A percentile compares a stretch with the other conserved stretches of the same genome.
Evolutionary conservation across 1,139 yeast genomes (phyloP).

Genomic region (Candida sp.): DNA sequence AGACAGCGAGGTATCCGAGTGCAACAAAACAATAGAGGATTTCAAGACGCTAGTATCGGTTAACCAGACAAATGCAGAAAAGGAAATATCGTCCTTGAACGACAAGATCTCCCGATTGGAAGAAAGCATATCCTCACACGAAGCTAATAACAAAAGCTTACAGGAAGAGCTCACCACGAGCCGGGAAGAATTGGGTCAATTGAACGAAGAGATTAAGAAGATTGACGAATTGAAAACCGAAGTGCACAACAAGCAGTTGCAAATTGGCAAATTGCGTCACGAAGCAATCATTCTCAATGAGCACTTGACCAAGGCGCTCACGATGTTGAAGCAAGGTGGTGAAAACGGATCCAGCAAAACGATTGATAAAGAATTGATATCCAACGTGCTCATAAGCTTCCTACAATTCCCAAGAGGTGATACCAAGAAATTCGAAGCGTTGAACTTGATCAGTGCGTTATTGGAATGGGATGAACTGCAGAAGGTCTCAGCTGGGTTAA

Average conservation of each 20-base stretch:
- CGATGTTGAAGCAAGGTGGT: slow-evolving; percentile 70
- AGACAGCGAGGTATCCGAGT: slow-evolving; percentile 22
- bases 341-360: slow-evolving; percentile 67
- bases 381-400: slow-evolving; percentile 85
- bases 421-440: slow-evolving; percentile 90
- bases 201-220: slow-evolving; percentile 12
- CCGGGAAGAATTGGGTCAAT: slow-evolving; percentile 5
- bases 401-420: slow-evolving; percentile 91
- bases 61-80: slow-evolving; percentile 7
- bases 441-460: slow-evolving; percentile 81
- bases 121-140: slow-evolving; percentile 2
- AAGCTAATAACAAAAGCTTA: slow-evolving; percentile 9
- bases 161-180: slow-evolving; percentile 11
- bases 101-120: slow-evolving; percentile 18
- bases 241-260: slow-evolving; percentile 72
- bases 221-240: slow-evolving; percentile 32
- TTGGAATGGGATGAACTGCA: slow-evolving; percentile 90
- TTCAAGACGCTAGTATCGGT: slow-evolving; percentile 14
- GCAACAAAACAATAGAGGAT: slow-evolving; percentile 12
- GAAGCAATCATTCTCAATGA: slow-evolving; percentile 96
- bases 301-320: slow-evolving; percentile 89
- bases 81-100: slow-evolving; percentile 16
- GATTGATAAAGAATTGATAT: slow-evolving; percentile 86
- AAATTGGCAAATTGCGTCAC: slow-evolving; percentile 90
- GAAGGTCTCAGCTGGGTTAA: slow-evolving; percentile 81